Conservation (phyloP, 2,329 filamentous ascomycete genomes). For the Helicocarpus griseus region DNA sequence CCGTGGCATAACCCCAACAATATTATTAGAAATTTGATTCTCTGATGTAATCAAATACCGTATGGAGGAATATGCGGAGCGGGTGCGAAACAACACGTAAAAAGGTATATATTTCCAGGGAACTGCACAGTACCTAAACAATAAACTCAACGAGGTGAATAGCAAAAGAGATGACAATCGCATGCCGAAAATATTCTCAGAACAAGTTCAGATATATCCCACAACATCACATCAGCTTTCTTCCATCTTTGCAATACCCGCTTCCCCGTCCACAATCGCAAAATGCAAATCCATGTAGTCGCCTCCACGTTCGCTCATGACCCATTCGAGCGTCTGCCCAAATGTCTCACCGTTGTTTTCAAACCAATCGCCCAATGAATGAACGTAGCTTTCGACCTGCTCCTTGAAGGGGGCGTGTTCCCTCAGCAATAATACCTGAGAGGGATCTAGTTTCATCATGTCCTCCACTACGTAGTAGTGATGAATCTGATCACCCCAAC, state of each 20-base stretch:
- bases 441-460: conserved; percentile 54
- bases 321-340: conserved; percentile 48
- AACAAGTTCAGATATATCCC: neutral
- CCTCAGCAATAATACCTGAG: conserved; percentile 48
- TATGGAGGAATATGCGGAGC: too few relatives aligned
- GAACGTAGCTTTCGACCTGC: conserved; percentile 47
- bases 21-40: too few relatives aligned
- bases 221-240: neutral
- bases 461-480: conserved; percentile 57
- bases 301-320: conserved; percentile 46
- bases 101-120: too few relatives aligned
- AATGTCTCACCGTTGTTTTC: conserved; percentile 55
- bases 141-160: too few relatives aligned
- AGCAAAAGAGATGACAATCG: too few relatives aligned
- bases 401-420: conserved; percentile 47
- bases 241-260: conserved; percentile 21
- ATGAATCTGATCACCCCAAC: conserved; percentile 55
- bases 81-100: too few relatives aligned
- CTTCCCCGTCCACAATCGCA: conserved; percentile 21
- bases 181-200: too few relatives aligned
- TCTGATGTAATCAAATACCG: too few relatives aligned
- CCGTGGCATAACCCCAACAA: too few relatives aligned
- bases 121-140: too few relatives aligned
- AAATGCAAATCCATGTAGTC: conserved; percentile 35
- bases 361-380: conserved; percentile 49